These are phyloP conservation scores for Geosiphon pyriformis DNA, from an alignment of 192 early-diverging fungal genomes.

Conservation along the genomic window DNA sequence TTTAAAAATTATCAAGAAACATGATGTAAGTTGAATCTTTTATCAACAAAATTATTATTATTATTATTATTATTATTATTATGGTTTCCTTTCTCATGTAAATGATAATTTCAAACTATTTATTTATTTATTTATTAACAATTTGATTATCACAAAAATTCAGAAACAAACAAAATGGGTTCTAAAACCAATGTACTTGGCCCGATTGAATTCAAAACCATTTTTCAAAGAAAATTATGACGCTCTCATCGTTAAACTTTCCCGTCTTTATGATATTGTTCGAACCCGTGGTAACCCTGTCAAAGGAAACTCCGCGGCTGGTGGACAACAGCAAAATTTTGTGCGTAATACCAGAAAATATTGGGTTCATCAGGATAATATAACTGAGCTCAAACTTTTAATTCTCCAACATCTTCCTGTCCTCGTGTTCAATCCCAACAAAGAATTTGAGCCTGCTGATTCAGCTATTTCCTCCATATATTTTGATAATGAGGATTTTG, in stretches of 20 bases:
- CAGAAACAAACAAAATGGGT: conserved; percentile 84
- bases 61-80: neutral
- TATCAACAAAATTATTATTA: neutral
- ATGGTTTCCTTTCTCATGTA: neutral
- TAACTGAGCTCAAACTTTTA: conserved; percentile 90
- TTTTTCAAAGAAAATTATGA: conserved; percentile 91
- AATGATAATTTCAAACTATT: neutral
- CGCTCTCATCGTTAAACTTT: conserved; percentile 80
- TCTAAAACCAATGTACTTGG: conserved; percentile 75
- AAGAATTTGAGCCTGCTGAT: conserved; percentile 61
- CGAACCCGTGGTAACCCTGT: conserved; percentile 65
- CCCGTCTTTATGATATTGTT: conserved; percentile 74
- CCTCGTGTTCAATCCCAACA: conserved; percentile 83
- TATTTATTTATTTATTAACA: neutral
- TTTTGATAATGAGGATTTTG: conserved; percentile 94
- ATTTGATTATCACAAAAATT: conserved; percentile 7
- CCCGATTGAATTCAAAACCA: conserved; percentile 74
- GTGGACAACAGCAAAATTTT: conserved; percentile 64
- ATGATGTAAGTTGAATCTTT: conserved; percentile 67
- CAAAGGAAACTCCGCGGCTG: conserved; percentile 50
- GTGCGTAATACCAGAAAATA: conserved; percentile 96
- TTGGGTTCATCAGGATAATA: conserved; percentile 98
- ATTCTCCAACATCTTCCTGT: conserved; percentile 94
- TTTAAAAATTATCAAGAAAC: conserved; percentile 96
- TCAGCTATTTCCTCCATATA: conserved; percentile 95